Evolutionary conservation across 1,139 yeast genomes (phyloP), one percentile per base, ranked within the genome.

Genomic region (Diutina ranongensis): DNA sequence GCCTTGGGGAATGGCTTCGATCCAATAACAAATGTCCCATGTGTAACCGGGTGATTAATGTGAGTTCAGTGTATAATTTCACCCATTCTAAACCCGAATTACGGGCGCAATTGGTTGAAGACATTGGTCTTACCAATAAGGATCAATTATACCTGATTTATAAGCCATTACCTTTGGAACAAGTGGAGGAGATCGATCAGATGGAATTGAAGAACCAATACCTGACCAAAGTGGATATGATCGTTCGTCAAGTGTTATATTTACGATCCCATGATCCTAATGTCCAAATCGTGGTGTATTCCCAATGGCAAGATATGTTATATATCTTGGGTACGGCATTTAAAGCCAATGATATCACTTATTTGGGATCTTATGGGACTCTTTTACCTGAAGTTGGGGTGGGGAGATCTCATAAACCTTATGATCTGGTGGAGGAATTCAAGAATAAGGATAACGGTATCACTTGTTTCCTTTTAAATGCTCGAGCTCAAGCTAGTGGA

Each of bases 401-500:
- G 57, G 58, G 2, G 60, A 67, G 2, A 60, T 57, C 16, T 63
- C 57, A 58, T 27, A 63, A 62, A 46, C 28, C 15, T 7, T 57
- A 60, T 49, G 67, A 69, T 33, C 72, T 75, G 16, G 80, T 83
- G 41, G 79, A 79, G 44, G 63, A 63, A 40, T 89, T 89, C 63
- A 84, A 83, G 51, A 72, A 71, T 45, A 77, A 86, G 1, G 47
- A 49, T 49, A 65, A 76, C 3, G 61, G 65, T 1, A 73, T 84
- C n/a, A 83, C 96, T 0, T 88, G 97, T 59, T 80, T 89, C 56
- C 61, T 92, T 40, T 64, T 92, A 52, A 86, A 87, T 62, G 92
- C 96, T 0, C 81, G 78, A 54, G 83, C 89, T 0, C 86, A 88
- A 57, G 88, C 95, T 9, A 79, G 96, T 28, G 98, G 97, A 0